A percentile compares a stretch with the other conserved stretches of the same genome.
Evolutionary conservation across 441 rosid genomes (phyloP).

Genomic region (Lepidium campestre): DNA sequence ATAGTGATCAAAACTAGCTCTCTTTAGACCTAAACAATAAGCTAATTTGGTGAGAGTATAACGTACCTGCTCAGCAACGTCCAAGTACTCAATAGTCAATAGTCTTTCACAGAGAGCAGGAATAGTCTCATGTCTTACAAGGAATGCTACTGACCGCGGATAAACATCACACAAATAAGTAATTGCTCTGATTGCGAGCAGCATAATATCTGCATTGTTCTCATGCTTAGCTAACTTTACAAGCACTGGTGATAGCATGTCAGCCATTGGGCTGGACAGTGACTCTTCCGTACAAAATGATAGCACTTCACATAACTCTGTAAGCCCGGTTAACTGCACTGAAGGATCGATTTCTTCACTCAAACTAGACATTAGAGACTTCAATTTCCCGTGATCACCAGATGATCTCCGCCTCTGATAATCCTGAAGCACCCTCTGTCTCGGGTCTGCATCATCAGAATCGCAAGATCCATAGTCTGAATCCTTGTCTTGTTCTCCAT

Average conservation of each 20-base stretch:
- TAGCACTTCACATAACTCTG: constrained; percentile 87
- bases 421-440: constrained; percentile 47
- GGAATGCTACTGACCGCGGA: constrained; percentile 71
- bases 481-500: constrained; percentile 72
- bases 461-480: constrained; percentile 81
- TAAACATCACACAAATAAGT: constrained; percentile 92
- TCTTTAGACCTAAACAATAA: not conserved
- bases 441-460: constrained; percentile 60
- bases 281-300: constrained; percentile 89
- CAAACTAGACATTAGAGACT: constrained; percentile 48
- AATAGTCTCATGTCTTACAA: constrained; percentile 75
- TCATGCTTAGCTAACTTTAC: constrained; percentile 68
- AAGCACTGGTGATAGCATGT: constrained; percentile 70
- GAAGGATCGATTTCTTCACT: constrained; percentile 59
- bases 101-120: constrained; percentile 84
- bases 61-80: constrained; percentile 94
- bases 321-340: constrained; percentile 53
- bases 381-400: constrained; percentile 67
- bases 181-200: constrained; percentile 80
- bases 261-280: constrained; percentile 62
- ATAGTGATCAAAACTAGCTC: not conserved
- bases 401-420: constrained; percentile 63
- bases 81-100: constrained; percentile 76
- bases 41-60: not conserved
- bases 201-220: constrained; percentile 63